These are phyloP conservation scores for Chaetomiaceae sp. DNA, from an alignment of 2,329 filamentous ascomycete species.

Conservation along the genomic window DNA sequence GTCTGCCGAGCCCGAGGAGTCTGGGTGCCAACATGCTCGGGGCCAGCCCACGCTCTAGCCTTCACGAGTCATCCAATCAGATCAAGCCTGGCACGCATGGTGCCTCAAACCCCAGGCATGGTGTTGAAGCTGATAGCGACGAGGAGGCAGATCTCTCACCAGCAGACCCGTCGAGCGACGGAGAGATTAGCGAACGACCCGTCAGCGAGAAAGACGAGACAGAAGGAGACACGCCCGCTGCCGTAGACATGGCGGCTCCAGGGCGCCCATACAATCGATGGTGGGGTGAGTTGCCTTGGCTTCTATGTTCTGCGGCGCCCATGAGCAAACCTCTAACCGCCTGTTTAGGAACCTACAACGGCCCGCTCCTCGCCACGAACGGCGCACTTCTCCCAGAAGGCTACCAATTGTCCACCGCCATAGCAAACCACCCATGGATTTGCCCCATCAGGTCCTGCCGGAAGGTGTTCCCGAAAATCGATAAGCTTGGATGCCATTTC, in stretches of 20 bases:
- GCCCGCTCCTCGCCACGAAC: not conserved
- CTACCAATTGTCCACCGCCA: constrained; percentile 10
- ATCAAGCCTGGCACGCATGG: not conserved
- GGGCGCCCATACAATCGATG: constrained; percentile 9
- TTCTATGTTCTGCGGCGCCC: not conserved
- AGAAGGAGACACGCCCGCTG: not conserved
- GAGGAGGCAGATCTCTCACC: too few species aligned
- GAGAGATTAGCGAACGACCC: too few species aligned
- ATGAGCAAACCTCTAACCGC: too few species aligned
- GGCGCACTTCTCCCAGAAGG: constrained; percentile 18
- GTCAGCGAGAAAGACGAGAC: too few species aligned
- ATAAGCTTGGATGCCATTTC: constrained; percentile 22
- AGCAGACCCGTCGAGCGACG: too few species aligned
- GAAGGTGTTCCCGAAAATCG: constrained; percentile 8
- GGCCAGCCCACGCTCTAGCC: too few species aligned
- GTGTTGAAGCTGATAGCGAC: not conserved
- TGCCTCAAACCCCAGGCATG: too few species aligned
- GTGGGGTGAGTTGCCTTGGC: constrained; percentile 7
- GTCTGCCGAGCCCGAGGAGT: not conserved
- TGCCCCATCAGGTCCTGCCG: constrained; percentile 23
- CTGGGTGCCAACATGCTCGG: not conserved
- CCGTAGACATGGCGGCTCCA: constrained; percentile 3
- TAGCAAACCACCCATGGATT: constrained; percentile 17
- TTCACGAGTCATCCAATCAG: not conserved
- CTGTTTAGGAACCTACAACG: not conserved